Conservation (phyloP, 306 rosid species). For the Glycine latifolia region DNA sequence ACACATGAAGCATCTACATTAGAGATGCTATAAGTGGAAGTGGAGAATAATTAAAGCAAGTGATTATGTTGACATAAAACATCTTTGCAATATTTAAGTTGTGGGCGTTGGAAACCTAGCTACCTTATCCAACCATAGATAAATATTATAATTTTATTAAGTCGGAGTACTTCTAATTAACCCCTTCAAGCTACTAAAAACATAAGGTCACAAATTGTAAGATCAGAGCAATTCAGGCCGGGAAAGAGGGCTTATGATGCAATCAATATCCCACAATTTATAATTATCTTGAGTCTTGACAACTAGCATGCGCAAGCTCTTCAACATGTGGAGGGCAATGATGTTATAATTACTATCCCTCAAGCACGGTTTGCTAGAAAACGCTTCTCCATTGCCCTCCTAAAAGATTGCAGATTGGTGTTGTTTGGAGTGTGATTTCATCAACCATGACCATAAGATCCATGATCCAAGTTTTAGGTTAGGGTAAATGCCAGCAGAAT, state of each 20-base stretch:
- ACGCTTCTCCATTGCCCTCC: neutral
- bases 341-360: neutral
- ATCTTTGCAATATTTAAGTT: constrained; percentile 35
- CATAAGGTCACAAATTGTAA: neutral
- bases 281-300: neutral
- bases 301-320: neutral
- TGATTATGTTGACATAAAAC: neutral
- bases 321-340: neutral
- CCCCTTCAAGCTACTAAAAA: constrained; percentile 34
- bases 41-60: constrained; percentile 51
- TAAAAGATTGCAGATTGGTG: neutral
- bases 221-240: constrained; percentile 6
- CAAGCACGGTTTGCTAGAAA: neutral
- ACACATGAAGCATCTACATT: too few species aligned
- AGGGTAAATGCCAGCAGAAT: neutral
- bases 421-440: neutral
- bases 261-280: neutral
- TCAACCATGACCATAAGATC: neutral
- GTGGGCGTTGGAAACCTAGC: constrained; percentile 42
- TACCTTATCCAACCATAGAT: constrained; percentile 6
- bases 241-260: neutral
- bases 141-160: neutral
- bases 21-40: neutral
- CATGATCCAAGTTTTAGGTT: neutral
- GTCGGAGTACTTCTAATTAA: neutral